Evolutionary conservation across 768 basidiomycete species (phyloP), one percentile per base, ranked within the genome.

Genomic region (Lentinula boryana): DNA sequence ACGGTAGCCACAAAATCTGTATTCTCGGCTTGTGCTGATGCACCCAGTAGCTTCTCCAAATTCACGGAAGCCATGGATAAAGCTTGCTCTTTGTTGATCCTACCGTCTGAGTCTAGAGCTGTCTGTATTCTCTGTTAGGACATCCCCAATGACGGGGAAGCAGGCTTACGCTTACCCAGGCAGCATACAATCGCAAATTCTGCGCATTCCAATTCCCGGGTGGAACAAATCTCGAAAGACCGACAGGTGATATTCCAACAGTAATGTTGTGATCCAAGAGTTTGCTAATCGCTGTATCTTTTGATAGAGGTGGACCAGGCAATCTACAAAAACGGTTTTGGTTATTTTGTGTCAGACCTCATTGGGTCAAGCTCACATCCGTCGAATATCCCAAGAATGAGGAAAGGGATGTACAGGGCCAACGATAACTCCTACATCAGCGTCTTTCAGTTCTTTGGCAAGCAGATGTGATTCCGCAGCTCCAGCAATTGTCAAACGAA

Each of bases 391-490:
- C 91, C 91, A 94, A 3, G 71, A 72, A 3, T 60, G 64, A 0
- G 91, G 89, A 73, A 79, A 88, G 0, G 88, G 83, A 44, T 90
- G 74, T 0, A 84, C 70, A 5, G 82, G 82, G 0, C 81, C 76
- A 27, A 94, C 74, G 31, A 95, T 80, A n/a, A 93, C 88, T 43
- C 87, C 86, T 2, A 94, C 80, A 8, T 78, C 75, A 1, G 87
- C 86, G 21, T 72, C 66, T 1, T 78, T 81, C 21, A 92, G 81
- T 59, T 90, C 79, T 3, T 79, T 70, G 0, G 89, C 89, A 12
- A 93, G 72, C 1, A 88, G 71, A 69, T 85, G 79, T 7, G 79
- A 77, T 70, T 93, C 89, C 0, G 79, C 66, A 0, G 78, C 91
- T 41, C 88, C 85, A 4, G 76, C 71, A 61, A 90, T 80, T 0